These are phyloP conservation scores for Tulasnella sp. DNA, from an alignment of 768 basidiomycete genomes.

Conservation along the genomic window DNA sequence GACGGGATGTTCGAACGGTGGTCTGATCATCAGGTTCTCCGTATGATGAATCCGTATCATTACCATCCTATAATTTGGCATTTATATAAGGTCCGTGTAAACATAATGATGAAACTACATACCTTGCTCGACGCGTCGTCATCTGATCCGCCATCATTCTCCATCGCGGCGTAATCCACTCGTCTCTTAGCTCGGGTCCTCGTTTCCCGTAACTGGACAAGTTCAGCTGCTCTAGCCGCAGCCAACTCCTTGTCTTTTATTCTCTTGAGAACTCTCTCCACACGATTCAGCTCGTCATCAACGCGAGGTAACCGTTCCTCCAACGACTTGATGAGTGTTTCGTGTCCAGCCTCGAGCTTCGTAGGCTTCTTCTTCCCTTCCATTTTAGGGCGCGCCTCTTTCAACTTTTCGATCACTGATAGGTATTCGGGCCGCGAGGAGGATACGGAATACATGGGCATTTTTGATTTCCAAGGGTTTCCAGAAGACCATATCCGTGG, in stretches of 20 bases:
- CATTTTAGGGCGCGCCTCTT: constrained; percentile 25
- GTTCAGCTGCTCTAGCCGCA: not conserved
- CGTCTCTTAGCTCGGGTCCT: not conserved
- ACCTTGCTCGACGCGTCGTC: constrained; percentile 1
- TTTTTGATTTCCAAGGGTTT: constrained; percentile 78
- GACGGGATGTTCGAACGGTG: not conserved
- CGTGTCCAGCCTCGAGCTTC: constrained; percentile 49
- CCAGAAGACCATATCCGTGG: constrained; percentile 72
- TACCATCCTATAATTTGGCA: not conserved
- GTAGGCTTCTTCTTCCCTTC: not conserved
- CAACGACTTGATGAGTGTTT: constrained; percentile 45
- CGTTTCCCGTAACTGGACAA: constrained; percentile 2
- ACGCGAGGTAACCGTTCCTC: constrained; percentile 49
- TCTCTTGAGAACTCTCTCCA: not conserved
- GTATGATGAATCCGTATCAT: not conserved
- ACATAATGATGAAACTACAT: not conserved
- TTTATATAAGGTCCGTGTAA: too few species aligned
- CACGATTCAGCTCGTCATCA: constrained; percentile 41
- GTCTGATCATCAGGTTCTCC: not conserved
- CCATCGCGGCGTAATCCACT: constrained; percentile 9
- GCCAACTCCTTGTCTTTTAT: constrained; percentile 26
- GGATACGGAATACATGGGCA: constrained; percentile 52
- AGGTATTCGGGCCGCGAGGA: constrained; percentile 64
- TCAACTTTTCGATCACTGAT: constrained; percentile 46
- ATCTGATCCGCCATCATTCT: not conserved